Percentiles rank a stretch among this genome's conserved stretches.
These are phyloP conservation scores for Cyclotella choctawhatcheeana DNA, from an alignment of 108 stramenopile genomes.

Conservation along the genomic window DNA sequence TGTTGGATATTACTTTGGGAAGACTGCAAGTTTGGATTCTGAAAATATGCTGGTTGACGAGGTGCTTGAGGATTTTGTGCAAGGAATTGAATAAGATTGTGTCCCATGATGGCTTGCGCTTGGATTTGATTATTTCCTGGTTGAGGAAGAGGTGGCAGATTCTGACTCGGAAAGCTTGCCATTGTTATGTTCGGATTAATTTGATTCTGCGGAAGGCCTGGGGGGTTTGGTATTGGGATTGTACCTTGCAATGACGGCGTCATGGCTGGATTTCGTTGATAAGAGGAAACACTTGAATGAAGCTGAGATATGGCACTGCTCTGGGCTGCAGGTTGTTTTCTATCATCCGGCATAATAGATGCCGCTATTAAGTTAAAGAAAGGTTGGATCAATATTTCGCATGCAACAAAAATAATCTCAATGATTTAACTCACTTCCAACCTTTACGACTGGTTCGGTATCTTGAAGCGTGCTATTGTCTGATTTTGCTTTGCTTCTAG, in stretches of 20 bases:
- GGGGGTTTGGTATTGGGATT: background rate
- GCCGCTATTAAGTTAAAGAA: background rate
- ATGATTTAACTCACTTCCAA: too few relatives aligned
- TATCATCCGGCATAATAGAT: background rate
- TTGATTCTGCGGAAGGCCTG: too few relatives aligned
- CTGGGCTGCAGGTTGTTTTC: background rate
- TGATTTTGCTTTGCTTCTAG: slow-evolving; percentile 3
- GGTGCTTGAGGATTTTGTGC: background rate
- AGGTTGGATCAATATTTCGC: background rate
- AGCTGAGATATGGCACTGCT: slow-evolving; percentile 5
- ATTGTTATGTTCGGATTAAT: background rate
- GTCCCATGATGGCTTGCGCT: background rate
- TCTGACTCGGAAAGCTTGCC: background rate
- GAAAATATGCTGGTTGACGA: background rate
- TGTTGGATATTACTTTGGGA: background rate
- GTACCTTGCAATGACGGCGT: background rate
- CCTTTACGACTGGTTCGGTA: too few relatives aligned
- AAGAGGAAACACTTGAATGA: slow-evolving; percentile 3
- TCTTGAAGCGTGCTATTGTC: background rate
- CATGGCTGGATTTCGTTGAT: background rate
- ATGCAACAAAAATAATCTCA: too few relatives aligned
- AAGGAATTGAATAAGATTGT: slow-evolving; percentile 1
- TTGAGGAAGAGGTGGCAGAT: background rate
- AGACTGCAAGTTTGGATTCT: background rate
- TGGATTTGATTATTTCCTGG: background rate